Percentiles rank a stretch among this genome's conserved stretches.
Conservation (phyloP, 768 basidiomycete genomes). For the Rhizopogon vinicolor region DNA sequence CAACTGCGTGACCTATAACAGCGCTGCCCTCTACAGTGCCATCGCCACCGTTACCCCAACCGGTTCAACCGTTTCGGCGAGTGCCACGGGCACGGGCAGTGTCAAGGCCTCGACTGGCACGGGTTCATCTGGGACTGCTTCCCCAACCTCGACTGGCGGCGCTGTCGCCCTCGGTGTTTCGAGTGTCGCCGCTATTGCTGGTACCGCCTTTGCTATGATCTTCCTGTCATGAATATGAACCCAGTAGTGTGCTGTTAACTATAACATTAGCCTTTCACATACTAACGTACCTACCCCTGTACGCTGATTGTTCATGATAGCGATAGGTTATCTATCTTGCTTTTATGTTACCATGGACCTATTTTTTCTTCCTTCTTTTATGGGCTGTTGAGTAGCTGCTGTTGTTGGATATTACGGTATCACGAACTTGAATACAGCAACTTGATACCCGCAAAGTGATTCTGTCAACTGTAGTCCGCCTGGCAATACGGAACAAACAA, state of each 20-base stretch:
- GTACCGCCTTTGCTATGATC: constrained; percentile 30
- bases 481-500: too few species aligned
- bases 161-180: constrained; percentile 27
- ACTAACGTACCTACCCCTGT: background rate
- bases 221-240: constrained; percentile 35
- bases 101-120: constrained; percentile 9
- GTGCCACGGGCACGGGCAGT: background rate
- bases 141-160: constrained; percentile 12
- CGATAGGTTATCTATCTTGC: background rate
- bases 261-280: background rate
- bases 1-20: constrained; percentile 37
- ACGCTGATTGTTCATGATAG: background rate
- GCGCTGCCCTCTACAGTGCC: constrained; percentile 30
- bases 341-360: background rate
- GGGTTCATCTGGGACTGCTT: constrained; percentile 9
- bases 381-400: background rate
- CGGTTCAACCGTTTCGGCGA: background rate
- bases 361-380: background rate
- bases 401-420: background rate
- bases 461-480: too few species aligned
- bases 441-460: background rate
- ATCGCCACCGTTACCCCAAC: constrained; percentile 12
- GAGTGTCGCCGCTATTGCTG: constrained; percentile 26
- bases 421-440: background rate
- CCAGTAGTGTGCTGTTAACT: background rate